Evolutionary conservation across 352 stramenopile genomes (phyloP).

Genomic region (Vaucheria bursata): DNA sequence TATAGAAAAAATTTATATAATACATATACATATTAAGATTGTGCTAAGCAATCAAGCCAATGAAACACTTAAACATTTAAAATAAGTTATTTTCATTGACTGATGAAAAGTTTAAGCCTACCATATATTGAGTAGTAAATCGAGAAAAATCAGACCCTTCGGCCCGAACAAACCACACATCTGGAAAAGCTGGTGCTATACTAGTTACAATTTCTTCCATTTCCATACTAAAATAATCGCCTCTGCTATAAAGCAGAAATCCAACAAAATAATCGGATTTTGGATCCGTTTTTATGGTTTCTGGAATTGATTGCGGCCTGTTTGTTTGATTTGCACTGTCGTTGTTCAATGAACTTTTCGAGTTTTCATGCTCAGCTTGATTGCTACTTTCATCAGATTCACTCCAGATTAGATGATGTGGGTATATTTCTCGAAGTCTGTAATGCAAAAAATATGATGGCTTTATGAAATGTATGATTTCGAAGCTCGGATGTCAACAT

Average conservation of each 20-base stretch:
- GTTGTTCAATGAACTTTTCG: background rate
- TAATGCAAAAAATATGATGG: background rate
- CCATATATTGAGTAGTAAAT: slow-evolving; percentile 3
- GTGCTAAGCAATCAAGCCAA: too few relatives aligned
- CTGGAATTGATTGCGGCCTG: background rate
- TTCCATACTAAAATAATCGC: slow-evolving; percentile 4
- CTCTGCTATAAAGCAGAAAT: background rate
- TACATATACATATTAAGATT: too few relatives aligned
- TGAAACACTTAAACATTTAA: too few relatives aligned
- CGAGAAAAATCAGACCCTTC: background rate
- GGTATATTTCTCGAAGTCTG: slow-evolving; percentile 5
- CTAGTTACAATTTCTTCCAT: background rate
- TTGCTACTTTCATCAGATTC: background rate
- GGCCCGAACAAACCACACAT: slow-evolving; percentile 2
- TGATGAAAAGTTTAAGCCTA: too few relatives aligned
- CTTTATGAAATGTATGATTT: background rate
- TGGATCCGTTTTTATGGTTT: background rate
- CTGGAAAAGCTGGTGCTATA: background rate
- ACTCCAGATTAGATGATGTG: background rate
- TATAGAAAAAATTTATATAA: too few relatives aligned
- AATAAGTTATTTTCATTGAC: too few relatives aligned
- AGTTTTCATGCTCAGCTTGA: background rate
- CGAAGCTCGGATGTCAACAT: background rate
- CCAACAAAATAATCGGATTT: background rate
- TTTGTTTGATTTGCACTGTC: background rate